These are phyloP conservation scores for Sarocladium strictum DNA, from an alignment of 2,329 filamentous ascomycete species.

Conservation along the genomic window DNA sequence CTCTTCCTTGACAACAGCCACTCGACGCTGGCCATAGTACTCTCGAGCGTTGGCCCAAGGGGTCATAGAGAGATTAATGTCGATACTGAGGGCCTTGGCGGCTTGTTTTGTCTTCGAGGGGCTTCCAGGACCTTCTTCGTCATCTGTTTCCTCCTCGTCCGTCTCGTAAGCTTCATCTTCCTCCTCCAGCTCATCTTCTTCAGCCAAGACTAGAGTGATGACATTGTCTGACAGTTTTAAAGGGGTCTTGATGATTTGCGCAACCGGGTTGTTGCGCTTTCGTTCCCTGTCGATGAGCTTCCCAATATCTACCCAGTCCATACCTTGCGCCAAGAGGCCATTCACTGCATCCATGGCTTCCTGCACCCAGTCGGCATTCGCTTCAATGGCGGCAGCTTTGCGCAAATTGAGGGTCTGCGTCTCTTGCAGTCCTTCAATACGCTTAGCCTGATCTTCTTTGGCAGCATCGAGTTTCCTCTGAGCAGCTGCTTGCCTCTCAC, in stretches of 20 bases:
- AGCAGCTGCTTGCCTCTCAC: conserved; percentile 75
- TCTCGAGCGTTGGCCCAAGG: conserved; percentile 86
- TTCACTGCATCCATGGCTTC: conserved; percentile 92
- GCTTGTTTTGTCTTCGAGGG: conserved; percentile 32
- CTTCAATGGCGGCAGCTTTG: conserved; percentile 85
- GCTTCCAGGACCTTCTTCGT: conserved; percentile 25
- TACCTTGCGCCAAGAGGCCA: conserved; percentile 82
- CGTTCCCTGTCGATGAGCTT: conserved; percentile 86
- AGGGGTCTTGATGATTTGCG: conserved; percentile 78
- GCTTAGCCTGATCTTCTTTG: conserved; percentile 73
- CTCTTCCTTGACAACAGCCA: conserved; percentile 78
- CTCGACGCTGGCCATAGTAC: conserved; percentile 86
- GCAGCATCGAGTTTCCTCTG: conserved; percentile 83
- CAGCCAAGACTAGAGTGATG: conserved; percentile 72
- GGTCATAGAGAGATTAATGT: conserved; percentile 76
- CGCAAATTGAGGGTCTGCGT: conserved; percentile 76
- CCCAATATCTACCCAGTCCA: conserved; percentile 95
- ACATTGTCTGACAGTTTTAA: conserved; percentile 87
- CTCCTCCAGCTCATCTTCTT: conserved; percentile 58
- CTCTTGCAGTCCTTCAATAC: conserved; percentile 77
- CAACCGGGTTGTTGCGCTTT: conserved; percentile 73
- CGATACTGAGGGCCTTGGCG: conserved; percentile 61
- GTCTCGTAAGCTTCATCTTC: conserved; percentile 57
- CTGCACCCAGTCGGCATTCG: conserved; percentile 84
- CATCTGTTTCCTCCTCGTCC: conserved; percentile 51